Evolutionary conservation across 495 filamentous ascomycete species (phyloP), one percentile per base, ranked within the genome.

Genomic region (Pseudomonodictys pantanalensis): DNA sequence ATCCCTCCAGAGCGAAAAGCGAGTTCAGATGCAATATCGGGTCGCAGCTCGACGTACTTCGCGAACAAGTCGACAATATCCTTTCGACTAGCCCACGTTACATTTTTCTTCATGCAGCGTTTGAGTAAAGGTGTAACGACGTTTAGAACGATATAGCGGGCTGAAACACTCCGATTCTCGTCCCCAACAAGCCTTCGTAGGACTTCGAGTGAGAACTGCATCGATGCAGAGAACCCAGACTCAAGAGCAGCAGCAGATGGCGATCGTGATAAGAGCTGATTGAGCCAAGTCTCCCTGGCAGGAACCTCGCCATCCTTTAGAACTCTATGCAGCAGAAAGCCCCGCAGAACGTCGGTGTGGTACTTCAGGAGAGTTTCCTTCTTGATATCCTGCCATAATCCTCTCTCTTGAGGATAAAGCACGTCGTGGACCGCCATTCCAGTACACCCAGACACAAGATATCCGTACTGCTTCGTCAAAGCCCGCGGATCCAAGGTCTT

Each of bases 131-230:
- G 62, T 38, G 46, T 29, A 1, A 61, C 41, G 4, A 66, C 20
- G 18, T 32, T 17, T 10, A 15, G 2, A 11, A 66, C 18, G 17
- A 33, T 50, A 28, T n/a, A 28, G n/a, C 46, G n/a, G 6, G 1
- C 53, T 11, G 26, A 23, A 33, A 35, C 32, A 18, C 12, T 8
- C 45, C 17, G 32, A 23, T 0, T 35, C 23, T 50, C 49, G 12
- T 59, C 48, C 11, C 30, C 20, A 10, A 23, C 49, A 12, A 63
- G 20, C 9, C 26, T n/a, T 11, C 45, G 32, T 24, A 65, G 47
- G 12, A 65, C 24, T 1, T 52, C 35, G 2, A 59, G 29, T 10
- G 56, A 60, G 46, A 65, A 65, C 17, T 50, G 32, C 62, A 65
- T 60, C 8, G 62, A 65, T 1, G 56, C 62, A 20, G 62, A 65